Conservation (phyloP, 2,329 filamentous ascomycete genomes). For the Fonsecaea pedrosoi region DNA sequence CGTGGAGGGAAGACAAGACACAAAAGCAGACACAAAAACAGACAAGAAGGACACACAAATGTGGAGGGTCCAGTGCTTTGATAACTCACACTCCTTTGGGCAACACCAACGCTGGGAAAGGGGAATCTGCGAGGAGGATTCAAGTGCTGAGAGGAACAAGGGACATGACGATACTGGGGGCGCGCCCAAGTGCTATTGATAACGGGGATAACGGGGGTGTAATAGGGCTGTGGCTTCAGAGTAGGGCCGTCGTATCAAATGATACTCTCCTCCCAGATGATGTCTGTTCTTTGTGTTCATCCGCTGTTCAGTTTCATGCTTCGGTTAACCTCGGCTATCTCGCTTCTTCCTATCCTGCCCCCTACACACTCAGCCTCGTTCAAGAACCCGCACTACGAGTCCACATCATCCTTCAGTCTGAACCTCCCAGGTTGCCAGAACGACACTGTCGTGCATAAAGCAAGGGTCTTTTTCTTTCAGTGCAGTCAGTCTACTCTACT, state of each 20-base stretch:
- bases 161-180: neutral
- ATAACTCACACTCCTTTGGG: slow-evolving; percentile 5
- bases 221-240: neutral
- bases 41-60: neutral
- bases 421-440: too few species aligned
- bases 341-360: neutral
- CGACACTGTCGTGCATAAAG: too few species aligned
- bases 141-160: neutral
- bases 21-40: too few species aligned
- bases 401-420: too few species aligned
- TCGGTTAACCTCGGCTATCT: slow-evolving; percentile 1
- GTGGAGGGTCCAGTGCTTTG: neutral
- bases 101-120: neutral
- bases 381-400: too few species aligned
- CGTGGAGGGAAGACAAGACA: neutral
- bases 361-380: neutral
- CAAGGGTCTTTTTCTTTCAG: too few species aligned
- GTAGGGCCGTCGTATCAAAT: neutral
- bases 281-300: neutral
- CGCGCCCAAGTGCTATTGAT: neutral
- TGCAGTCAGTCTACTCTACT: too few species aligned
- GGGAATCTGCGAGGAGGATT: neutral
- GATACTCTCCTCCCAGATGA: slow-evolving; percentile 1
- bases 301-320: neutral
- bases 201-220: neutral